Base-by-base conservation (phyloP, 176 grass and related monocot species). In the Bothriochloa decipiens region DNA sequence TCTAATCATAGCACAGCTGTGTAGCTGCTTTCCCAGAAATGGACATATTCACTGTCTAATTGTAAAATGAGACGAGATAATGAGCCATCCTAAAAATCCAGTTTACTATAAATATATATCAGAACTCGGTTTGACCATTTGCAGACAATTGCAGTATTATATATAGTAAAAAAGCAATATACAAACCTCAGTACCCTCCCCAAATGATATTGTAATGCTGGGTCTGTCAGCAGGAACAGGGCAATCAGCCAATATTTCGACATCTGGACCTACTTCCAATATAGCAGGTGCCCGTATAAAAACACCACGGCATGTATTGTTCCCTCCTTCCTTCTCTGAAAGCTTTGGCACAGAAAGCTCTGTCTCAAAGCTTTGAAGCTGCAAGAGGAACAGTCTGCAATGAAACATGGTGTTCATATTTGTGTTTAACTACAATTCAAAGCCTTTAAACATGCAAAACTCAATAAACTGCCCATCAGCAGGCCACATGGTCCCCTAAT, bases 261-360 rank as follows among this genome's bases (percentile, higher is more conserved):
- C 96, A 83, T 90, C 81, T 23, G 86, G 68, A 11, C 96, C 96
- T 20, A 85, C 96, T 84, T 95, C 93, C 87, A 98, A 42, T 77
- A 98, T 98, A 72, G 93, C 96, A 82, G 96, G 96, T 58, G 96
- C 96, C 11, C 96, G 87, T 83, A 98, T 95, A 91, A 98, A 95
- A 60, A 98, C 93, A 17, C 91, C 96, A 81, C 96, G 92, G 49
- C 86, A 95, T 27, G 76, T 86, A 75, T 75, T 16, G 62, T 46
- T 88, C 6, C 93, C 96, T 12, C 96, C 96, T 95, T 91, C 93
- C 32, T 92, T 90, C 72, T 93, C 89, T 33, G 87, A 89, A 86
- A 98, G 89, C 73, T 91, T 92, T 68, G 96, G 91, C 49, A 96
- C 96, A 76, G 86, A 90, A 4, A 96, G 91, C 39, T 95, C 91